phyloP scores from a whole-genome alignment of 768 basidiomycete species.

The Gelatoporia subvermispora region DNA sequence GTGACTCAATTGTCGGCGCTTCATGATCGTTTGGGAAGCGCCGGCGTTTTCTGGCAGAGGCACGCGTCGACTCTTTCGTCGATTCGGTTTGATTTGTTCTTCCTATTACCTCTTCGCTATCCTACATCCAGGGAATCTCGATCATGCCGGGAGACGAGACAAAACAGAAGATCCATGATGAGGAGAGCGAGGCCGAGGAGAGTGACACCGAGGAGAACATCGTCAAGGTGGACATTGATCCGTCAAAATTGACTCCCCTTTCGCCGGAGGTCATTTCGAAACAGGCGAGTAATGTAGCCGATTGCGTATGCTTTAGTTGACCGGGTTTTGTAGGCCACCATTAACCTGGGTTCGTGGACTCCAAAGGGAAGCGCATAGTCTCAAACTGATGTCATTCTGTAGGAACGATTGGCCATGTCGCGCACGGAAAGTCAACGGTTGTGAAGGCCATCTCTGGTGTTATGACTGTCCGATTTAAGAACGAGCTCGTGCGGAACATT shows the following conservation, averaged over 20 bases:
- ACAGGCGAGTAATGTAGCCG: constrained; percentile 50
- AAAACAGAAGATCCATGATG: constrained; percentile 49
- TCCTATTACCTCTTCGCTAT: not conserved
- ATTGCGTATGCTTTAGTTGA: not conserved
- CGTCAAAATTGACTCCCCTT: constrained; percentile 77
- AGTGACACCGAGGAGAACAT: constrained; percentile 50
- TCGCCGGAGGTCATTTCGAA: constrained; percentile 89
- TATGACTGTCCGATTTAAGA: constrained; percentile 98
- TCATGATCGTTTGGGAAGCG: too few species aligned
- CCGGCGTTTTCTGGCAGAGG: too few species aligned
- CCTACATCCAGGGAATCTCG: not conserved
- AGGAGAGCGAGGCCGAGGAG: constrained; percentile 66
- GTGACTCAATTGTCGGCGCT: too few species aligned
- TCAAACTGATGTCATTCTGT: constrained; percentile 1
- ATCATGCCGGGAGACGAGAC: constrained; percentile 69
- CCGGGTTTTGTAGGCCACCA: constrained; percentile 68
- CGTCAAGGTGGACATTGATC: constrained; percentile 73
- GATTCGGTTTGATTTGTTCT: not conserved
- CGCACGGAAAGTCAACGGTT: constrained; percentile 93
- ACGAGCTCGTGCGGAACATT: constrained; percentile 97
- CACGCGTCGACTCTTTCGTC: too few species aligned
- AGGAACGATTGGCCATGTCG: constrained; percentile 99
- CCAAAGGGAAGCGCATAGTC: not conserved
- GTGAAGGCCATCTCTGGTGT: constrained; percentile 99
- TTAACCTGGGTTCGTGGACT: constrained; percentile 70